Conservation (phyloP, 768 basidiomycete species). For the Calocybe gangraenosa region DNA sequence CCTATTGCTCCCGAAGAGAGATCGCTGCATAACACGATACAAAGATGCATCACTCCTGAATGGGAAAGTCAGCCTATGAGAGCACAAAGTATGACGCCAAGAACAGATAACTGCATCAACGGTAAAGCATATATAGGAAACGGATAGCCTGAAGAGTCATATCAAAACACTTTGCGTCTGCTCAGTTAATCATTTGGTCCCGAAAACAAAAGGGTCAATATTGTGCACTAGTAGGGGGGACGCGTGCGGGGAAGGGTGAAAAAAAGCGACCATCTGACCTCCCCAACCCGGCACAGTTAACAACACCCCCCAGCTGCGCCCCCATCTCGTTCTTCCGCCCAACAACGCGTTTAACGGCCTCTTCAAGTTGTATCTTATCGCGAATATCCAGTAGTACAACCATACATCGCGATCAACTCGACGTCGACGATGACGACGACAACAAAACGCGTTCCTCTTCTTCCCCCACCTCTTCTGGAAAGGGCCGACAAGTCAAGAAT, state of each 20-base stretch:
- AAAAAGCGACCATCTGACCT: slow-evolving; percentile 1
- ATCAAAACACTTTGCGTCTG: slow-evolving; percentile 51
- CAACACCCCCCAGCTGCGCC: slow-evolving; percentile 49
- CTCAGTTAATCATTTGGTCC: not conserved
- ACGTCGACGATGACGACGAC: no score
- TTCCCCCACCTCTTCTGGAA: slow-evolving; percentile 23
- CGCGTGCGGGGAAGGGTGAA: no score
- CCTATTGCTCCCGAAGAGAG: no score
- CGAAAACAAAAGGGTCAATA: no score
- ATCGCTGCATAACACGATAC: no score
- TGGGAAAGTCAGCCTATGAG: no score
- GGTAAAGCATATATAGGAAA: no score
- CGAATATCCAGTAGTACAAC: slow-evolving; percentile 41
- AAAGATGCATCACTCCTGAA: no score
- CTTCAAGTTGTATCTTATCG: slow-evolving; percentile 28
- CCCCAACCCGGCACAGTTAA: slow-evolving; percentile 57
- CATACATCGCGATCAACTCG: slow-evolving; percentile 20
- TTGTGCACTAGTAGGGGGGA: no score
- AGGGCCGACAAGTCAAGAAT: slow-evolving; percentile 46
- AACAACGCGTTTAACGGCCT: slow-evolving; percentile 33
- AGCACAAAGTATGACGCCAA: no score
- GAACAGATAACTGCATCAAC: no score
- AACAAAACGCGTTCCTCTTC: slow-evolving; percentile 18
- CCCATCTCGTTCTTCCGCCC: slow-evolving; percentile 37
- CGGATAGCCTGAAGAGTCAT: no score